phyloP scores from a whole-genome alignment of 78 protist genomes.

The Dictyostelium brefeldianum region DNA sequence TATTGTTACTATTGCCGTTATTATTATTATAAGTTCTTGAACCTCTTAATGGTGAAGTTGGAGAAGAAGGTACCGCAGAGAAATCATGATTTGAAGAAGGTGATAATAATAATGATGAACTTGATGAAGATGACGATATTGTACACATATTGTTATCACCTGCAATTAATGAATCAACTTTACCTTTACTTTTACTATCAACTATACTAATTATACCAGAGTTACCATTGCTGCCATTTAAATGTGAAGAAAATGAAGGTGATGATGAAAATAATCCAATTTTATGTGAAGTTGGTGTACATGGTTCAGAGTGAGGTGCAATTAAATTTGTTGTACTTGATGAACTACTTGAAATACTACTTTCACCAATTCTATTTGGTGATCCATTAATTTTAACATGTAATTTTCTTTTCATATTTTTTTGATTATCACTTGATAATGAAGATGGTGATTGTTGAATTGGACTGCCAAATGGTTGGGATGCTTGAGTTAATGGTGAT shows the following conservation, averaged over 20 bases:
- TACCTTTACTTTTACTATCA: slow-evolving; percentile 31
- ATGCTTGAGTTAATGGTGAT: slow-evolving; percentile 25
- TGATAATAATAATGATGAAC: background rate
- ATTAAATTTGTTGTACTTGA: background rate
- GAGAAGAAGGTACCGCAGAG: background rate
- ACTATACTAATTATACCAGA: background rate
- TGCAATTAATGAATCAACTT: slow-evolving; percentile 9
- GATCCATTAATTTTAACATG: slow-evolving; percentile 1
- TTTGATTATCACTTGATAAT: background rate
- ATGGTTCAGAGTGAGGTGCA: slow-evolving; percentile 18
- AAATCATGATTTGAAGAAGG: slow-evolving; percentile 1
- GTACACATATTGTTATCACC: background rate
- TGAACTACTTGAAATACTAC: background rate
- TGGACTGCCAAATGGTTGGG: background rate
- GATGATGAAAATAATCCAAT: background rate
- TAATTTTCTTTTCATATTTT: slow-evolving; percentile 20
- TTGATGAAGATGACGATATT: background rate
- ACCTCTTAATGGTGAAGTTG: slow-evolving; percentile 16
- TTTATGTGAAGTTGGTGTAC: slow-evolving; percentile 33
- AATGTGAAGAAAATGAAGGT: slow-evolving; percentile 23
- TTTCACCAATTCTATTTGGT: background rate
- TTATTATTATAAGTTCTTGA: background rate
- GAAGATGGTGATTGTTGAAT: background rate
- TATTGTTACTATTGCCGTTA: background rate
- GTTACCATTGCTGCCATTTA: background rate